Percentiles rank a stretch among this genome's conserved stretches.
Evolutionary conservation across 2,329 filamentous ascomycete species (phyloP).

Genomic region (Aspergillus melleus): DNA sequence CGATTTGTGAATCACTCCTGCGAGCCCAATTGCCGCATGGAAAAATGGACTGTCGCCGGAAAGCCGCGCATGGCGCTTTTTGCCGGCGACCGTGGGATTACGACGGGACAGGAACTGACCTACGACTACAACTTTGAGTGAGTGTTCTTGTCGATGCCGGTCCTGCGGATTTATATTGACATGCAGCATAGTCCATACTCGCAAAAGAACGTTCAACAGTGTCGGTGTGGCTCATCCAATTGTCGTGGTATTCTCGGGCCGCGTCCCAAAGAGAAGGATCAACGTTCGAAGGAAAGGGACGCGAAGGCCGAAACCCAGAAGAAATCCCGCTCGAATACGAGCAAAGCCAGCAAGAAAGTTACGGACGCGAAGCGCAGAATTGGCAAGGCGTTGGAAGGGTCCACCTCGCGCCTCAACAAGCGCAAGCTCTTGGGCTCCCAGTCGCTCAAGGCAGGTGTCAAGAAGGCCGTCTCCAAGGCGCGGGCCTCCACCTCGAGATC

Average conservation of each 20-base stretch:
- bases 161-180: constrained; percentile 11
- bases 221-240: constrained; percentile 60
- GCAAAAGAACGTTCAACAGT: constrained; percentile 63
- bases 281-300: constrained; percentile 33
- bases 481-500: constrained; percentile 12
- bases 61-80: constrained; percentile 97
- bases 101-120: constrained; percentile 92
- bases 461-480: constrained; percentile 30
- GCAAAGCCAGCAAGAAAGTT: constrained; percentile 17
- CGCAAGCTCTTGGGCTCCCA: constrained; percentile 29
- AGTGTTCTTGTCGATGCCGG: constrained; percentile 23
- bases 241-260: constrained; percentile 64
- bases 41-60: constrained; percentile 93
- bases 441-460: constrained; percentile 34
- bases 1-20: constrained; percentile 98
- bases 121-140: constrained; percentile 84
- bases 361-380: constrained; percentile 37
- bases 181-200: constrained; percentile 51
- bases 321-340: constrained; percentile 20
- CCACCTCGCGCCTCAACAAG: constrained; percentile 32
- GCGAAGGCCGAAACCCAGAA: constrained; percentile 25
- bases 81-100: constrained; percentile 83
- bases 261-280: constrained; percentile 51
- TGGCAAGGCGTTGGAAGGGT: constrained; percentile 25
- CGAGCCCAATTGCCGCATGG: constrained; percentile 94